These are phyloP conservation scores for Alternaria atra DNA, from an alignment of 2,329 filamentous ascomycete genomes.

Conservation along the genomic window DNA sequence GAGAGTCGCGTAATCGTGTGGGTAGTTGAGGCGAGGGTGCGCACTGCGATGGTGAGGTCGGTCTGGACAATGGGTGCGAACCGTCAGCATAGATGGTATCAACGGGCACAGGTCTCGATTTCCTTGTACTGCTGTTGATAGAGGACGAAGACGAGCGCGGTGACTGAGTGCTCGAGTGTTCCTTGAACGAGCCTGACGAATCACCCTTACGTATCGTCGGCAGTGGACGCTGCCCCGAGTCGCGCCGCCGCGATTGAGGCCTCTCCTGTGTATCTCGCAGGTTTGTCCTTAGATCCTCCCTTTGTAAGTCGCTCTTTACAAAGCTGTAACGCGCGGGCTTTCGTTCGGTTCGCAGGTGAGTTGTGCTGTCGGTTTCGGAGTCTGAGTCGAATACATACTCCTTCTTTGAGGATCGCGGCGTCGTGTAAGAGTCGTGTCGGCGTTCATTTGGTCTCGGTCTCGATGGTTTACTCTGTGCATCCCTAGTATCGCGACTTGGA, in stretches of 20 bases:
- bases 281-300: slow-evolving; percentile 43
- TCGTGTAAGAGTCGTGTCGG: slow-evolving; percentile 33
- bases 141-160: slow-evolving; percentile 46
- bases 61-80: slow-evolving; percentile 31
- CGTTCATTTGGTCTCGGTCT: slow-evolving; percentile 36
- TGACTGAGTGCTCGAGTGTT: slow-evolving; percentile 37
- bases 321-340: slow-evolving; percentile 53
- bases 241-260: slow-evolving; percentile 27
- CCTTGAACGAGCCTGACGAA: slow-evolving; percentile 40
- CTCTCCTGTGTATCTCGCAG: slow-evolving; percentile 31
- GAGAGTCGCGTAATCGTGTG: slow-evolving; percentile 34
- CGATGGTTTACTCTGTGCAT: slow-evolving; percentile 34
- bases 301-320: slow-evolving; percentile 48
- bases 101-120: slow-evolving; percentile 28
- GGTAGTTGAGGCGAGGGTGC: slow-evolving; percentile 42
- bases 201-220: slow-evolving; percentile 26
- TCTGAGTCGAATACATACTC: slow-evolving; percentile 47
- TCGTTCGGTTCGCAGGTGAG: slow-evolving; percentile 41
- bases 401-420: slow-evolving; percentile 27
- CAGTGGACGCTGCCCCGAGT: slow-evolving; percentile 24
- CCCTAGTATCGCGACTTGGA: slow-evolving; percentile 24
- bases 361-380: slow-evolving; percentile 37
- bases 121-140: slow-evolving; percentile 30
- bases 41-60: slow-evolving; percentile 39
- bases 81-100: slow-evolving; percentile 27